Evolutionary conservation across 495 filamentous ascomycete species (phyloP).

Genomic region (Rostrohypoxylon terebratum): DNA sequence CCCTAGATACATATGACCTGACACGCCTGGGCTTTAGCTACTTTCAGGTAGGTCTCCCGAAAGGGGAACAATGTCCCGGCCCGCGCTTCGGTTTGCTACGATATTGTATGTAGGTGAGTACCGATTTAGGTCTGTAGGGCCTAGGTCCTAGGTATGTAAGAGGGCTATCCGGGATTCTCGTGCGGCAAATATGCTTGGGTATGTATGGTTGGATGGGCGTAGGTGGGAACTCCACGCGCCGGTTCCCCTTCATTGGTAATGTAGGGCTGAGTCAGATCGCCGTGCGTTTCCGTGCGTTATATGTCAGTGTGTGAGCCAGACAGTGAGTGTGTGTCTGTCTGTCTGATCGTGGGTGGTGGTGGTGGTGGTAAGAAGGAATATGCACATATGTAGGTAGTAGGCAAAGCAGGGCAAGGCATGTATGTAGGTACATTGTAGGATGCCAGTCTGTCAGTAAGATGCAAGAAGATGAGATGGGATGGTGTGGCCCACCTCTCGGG

Average conservation of each 20-base stretch:
- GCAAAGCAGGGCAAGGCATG: background rate
- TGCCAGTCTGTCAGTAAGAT: too few species aligned
- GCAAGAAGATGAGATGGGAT: background rate
- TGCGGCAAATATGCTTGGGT: background rate
- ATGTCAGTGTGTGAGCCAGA: background rate
- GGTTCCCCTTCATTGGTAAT: constrained; percentile 38
- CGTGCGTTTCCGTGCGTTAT: background rate
- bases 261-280: constrained; percentile 45
- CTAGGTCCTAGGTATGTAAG: background rate
- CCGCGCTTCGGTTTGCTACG: background rate
- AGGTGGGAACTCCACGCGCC: constrained; percentile 12
- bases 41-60: background rate
- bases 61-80: constrained; percentile 16
- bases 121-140: too few species aligned
- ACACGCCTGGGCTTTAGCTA: background rate
- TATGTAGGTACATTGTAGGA: background rate
- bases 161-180: background rate
- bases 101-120: background rate
- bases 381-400: background rate
- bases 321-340: background rate
- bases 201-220: too few species aligned
- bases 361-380: background rate
- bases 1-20: too few species aligned
- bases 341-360: background rate
- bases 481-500: constrained; percentile 6